phyloP scores from a whole-genome alignment of 345 rosid genomes.

The Heritiera fomes region DNA sequence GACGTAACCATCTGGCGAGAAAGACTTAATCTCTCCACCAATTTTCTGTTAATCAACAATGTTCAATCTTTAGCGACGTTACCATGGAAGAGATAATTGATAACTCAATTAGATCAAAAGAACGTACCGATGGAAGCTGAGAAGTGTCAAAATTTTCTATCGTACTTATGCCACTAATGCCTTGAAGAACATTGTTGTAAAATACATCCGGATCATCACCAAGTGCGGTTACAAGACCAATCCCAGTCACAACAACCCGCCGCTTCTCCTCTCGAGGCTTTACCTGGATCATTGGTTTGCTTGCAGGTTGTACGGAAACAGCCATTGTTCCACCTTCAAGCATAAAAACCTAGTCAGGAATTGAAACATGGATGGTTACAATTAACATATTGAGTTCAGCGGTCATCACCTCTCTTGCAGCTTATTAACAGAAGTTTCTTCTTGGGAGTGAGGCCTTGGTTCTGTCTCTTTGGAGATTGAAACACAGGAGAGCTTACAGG shows the following conservation, averaged over 20 bases:
- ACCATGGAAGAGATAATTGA: not conserved
- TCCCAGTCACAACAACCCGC: slow-evolving; percentile 90
- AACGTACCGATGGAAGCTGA: slow-evolving; percentile 62
- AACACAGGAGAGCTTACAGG: not conserved
- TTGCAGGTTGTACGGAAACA: slow-evolving; percentile 51
- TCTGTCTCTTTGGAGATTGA: not conserved
- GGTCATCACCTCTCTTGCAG: not conserved
- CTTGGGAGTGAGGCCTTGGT: not conserved
- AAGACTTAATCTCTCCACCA: slow-evolving; percentile 84
- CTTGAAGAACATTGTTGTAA: slow-evolving; percentile 80
- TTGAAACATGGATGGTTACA: not conserved
- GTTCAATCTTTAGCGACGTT: slow-evolving; percentile 4
- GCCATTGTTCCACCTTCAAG: slow-evolving; percentile 60
- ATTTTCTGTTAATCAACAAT: slow-evolving; percentile 45
- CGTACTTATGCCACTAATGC: slow-evolving; percentile 78
- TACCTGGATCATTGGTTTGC: slow-evolving; percentile 44
- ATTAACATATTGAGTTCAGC: not conserved
- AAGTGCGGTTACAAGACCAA: slow-evolving; percentile 77
- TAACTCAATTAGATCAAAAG: not conserved
- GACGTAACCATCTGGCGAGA: slow-evolving; percentile 79
- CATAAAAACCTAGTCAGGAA: not conserved
- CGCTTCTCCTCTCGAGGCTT: slow-evolving; percentile 63
- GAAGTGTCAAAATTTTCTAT: slow-evolving; percentile 84
- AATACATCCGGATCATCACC: slow-evolving; percentile 77
- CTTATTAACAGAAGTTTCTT: not conserved